Conservation (phyloP, 345 rosid species). For the Populus tremula region DNA sequence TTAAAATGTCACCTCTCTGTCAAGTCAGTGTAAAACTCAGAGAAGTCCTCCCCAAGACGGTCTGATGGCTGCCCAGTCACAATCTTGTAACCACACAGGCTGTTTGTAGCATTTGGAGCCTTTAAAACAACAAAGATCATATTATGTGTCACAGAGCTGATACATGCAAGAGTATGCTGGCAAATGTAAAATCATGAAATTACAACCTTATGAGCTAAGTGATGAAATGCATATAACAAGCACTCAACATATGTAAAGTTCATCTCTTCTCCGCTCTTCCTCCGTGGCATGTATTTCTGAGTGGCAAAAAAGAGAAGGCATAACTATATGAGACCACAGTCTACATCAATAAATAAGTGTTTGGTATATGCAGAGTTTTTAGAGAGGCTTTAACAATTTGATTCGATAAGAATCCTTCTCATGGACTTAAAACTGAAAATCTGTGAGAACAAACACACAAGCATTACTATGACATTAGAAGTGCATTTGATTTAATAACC, state of each 20-base stretch:
- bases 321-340: background rate
- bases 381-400: background rate
- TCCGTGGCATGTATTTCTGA: constrained; percentile 91
- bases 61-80: constrained; percentile 98
- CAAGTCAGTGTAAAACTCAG: constrained; percentile 78
- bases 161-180: background rate
- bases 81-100: constrained; percentile 93
- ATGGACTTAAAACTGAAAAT: background rate
- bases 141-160: constrained; percentile 17
- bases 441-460: background rate
- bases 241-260: constrained; percentile 95
- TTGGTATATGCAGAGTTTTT: background rate
- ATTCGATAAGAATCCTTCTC: background rate
- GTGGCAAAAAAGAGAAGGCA: constrained; percentile 4
- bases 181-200: constrained; percentile 13
- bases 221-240: constrained; percentile 82
- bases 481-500: background rate
- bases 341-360: background rate
- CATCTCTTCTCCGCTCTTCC: constrained; percentile 91
- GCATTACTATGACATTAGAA: background rate
- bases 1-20: constrained; percentile 59
- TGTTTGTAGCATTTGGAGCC: constrained; percentile 98
- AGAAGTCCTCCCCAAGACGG: constrained; percentile 95
- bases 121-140: constrained; percentile 26
- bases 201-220: constrained; percentile 85